Evolutionary conservation across 352 stramenopile species (phyloP).

Genomic region (Globisporangium okanoganense): DNA sequence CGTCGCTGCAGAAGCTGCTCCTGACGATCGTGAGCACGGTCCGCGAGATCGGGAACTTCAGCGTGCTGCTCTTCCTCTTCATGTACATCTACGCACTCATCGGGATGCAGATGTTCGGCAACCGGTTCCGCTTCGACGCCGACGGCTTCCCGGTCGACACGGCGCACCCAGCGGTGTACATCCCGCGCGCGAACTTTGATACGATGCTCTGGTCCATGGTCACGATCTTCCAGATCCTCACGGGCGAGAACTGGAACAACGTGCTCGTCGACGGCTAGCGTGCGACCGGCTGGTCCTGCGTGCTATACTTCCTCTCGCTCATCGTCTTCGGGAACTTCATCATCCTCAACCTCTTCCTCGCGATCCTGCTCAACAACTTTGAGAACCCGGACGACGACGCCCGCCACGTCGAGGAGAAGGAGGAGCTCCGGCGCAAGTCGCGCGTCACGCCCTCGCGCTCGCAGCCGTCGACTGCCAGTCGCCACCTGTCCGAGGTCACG

Average conservation of each 20-base stretch:
- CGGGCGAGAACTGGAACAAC: constrained; percentile 90
- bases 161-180: constrained; percentile 26
- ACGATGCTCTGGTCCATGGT: constrained; percentile 61
- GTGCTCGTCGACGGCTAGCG: constrained; percentile 88
- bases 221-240: constrained; percentile 81
- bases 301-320: constrained; percentile 82
- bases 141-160: constrained; percentile 40
- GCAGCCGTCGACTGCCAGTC: constrained; percentile 18
- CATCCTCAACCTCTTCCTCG: constrained; percentile 91
- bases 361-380: constrained; percentile 89
- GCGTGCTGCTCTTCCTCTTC: constrained; percentile 91
- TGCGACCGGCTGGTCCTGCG: constrained; percentile 41
- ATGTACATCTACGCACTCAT: constrained; percentile 92
- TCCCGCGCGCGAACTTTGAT: constrained; percentile 66
- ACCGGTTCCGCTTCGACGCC: constrained; percentile 86
- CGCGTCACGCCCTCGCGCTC: constrained; percentile 19
- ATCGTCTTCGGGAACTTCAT: constrained; percentile 88
- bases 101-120: constrained; percentile 92
- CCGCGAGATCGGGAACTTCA: constrained; percentile 89
- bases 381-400: constrained; percentile 53
- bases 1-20: constrained; percentile 87
- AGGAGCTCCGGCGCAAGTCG: constrained; percentile 28
- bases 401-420: constrained; percentile 26
- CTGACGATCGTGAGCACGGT: constrained; percentile 85
- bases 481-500: constrained; percentile 27